Conservation (phyloP, 2,329 filamentous ascomycete species). For the Colletotrichum horii region DNA sequence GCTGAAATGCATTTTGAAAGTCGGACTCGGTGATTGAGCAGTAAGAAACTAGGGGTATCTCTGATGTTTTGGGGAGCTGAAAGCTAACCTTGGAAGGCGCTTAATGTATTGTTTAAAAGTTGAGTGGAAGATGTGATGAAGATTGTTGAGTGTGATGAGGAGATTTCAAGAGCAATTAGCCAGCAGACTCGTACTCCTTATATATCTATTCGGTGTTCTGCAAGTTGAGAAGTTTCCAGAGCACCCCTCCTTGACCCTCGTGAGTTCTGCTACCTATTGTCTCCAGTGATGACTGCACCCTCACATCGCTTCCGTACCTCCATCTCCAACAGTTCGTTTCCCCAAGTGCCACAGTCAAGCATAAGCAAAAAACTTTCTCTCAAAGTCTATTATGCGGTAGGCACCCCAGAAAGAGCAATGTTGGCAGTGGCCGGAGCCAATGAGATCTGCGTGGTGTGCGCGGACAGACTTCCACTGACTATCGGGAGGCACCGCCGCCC, state of each 20-base stretch:
- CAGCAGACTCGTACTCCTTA: neutral
- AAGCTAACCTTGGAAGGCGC: neutral
- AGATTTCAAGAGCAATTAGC: neutral
- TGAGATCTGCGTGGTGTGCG: neutral
- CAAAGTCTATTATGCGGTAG: conserved; percentile 9
- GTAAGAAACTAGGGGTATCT: neutral
- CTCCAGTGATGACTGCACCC: neutral
- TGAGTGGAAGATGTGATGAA: neutral
- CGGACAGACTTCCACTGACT: neutral
- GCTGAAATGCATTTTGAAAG: conserved; percentile 14
- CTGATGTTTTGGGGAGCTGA: neutral
- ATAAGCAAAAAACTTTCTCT: neutral
- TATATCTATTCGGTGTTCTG: neutral
- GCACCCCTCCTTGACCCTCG: neutral
- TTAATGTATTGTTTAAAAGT: neutral
- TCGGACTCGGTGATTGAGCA: neutral
- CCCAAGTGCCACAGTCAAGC: neutral
- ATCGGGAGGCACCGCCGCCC: neutral
- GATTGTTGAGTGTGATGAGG: neutral
- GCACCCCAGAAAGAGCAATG: neutral
- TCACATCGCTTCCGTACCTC: neutral
- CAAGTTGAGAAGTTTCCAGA: neutral
- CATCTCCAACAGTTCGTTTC: conserved; percentile 1
- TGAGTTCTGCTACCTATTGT: neutral
- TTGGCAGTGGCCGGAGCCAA: neutral